Percentiles rank a stretch among this genome's conserved stretches.
Conservation (phyloP, 352 stramenopile genomes). For the Phytophthora sp. region DNA sequence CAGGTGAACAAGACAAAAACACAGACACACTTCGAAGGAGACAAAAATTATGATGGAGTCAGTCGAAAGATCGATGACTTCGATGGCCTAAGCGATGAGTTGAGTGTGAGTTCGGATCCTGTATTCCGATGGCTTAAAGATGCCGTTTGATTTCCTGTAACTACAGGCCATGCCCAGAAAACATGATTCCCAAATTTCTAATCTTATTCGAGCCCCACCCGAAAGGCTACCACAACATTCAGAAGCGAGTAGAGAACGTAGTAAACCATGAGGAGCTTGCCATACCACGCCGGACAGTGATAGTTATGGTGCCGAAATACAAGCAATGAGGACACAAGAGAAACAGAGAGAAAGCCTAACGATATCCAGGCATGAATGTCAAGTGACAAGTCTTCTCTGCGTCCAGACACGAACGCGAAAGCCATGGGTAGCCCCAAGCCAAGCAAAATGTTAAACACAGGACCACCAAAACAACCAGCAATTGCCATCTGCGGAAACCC, state of each 20-base stretch:
- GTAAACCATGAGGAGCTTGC: conserved; percentile 66
- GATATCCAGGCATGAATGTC: conserved; percentile 78
- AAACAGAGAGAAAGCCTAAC: conserved; percentile 71
- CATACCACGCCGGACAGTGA: conserved; percentile 73
- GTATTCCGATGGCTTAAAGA: conserved; percentile 70
- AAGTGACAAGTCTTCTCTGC: conserved; percentile 50
- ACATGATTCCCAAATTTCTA: conserved; percentile 1
- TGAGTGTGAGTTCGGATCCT: conserved; percentile 54
- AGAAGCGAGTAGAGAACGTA: conserved; percentile 76
- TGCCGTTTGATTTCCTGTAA: conserved; percentile 39
- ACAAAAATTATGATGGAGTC: conserved; percentile 11
- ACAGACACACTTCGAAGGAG: conserved; percentile 3
- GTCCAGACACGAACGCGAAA: conserved; percentile 54
- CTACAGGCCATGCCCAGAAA: no score
- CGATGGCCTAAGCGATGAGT: conserved; percentile 33
- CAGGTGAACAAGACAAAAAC: background rate
- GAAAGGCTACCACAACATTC: conserved; percentile 69
- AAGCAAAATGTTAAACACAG: conserved; percentile 86
- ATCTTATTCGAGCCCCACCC: conserved; percentile 22
- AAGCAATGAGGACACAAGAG: conserved; percentile 52
- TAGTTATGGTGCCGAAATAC: conserved; percentile 66
- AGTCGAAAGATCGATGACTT: conserved; percentile 13
- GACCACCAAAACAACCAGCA: conserved; percentile 81
- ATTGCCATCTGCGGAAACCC: conserved; percentile 89
- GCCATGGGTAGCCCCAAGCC: conserved; percentile 79